phyloP scores from a whole-genome alignment of 2,329 filamentous ascomycete genomes.

The Chaetomium olivaceum region DNA sequence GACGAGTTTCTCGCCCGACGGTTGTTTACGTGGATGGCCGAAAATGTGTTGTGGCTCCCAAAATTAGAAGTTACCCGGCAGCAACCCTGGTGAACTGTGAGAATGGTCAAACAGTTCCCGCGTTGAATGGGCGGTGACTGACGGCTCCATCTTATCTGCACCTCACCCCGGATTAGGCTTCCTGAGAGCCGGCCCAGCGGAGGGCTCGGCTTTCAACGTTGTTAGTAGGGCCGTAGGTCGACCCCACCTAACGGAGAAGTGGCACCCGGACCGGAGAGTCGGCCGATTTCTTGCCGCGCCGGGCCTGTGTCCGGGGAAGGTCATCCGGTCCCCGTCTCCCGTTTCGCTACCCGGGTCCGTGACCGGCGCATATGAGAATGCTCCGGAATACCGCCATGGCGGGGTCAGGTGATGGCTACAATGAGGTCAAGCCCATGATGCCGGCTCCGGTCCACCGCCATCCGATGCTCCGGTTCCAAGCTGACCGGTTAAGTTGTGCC shows the following conservation, averaged over 20 bases:
- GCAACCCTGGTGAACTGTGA: neutral
- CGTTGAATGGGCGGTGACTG: neutral
- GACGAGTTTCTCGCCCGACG: neutral
- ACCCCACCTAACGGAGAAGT: neutral
- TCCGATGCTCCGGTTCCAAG: neutral
- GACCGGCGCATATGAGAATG: neutral
- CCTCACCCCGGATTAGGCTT: neutral
- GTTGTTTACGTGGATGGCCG: neutral
- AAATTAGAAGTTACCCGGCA: neutral
- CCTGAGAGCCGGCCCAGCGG: neutral
- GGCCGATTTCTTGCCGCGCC: neutral
- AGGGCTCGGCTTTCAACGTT: neutral
- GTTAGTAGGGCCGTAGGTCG: neutral
- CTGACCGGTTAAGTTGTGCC: too few relatives aligned
- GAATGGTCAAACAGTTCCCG: neutral
- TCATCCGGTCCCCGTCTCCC: neutral
- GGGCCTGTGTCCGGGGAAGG: neutral
- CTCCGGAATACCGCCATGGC: neutral
- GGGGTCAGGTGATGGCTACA: neutral
- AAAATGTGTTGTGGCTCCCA: too few relatives aligned
- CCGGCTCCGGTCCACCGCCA: neutral
- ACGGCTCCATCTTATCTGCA: neutral
- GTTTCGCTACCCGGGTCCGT: neutral
- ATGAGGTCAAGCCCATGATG: neutral
- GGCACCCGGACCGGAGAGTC: neutral